phyloP scores from a whole-genome alignment of 179 eudicot species.

The Monotropa hypopitys region DNA sequence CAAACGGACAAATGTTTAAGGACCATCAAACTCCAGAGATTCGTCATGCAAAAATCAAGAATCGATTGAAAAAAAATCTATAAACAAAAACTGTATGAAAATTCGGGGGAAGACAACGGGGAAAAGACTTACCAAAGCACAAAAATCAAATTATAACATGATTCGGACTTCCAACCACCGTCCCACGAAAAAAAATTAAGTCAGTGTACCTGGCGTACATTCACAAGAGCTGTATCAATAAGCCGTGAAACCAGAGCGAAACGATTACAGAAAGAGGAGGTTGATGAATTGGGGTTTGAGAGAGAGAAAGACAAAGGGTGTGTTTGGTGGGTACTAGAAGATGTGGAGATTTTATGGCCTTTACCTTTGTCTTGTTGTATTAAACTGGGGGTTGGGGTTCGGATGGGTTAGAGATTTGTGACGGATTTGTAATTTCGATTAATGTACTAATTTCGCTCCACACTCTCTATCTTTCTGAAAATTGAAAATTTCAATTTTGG shows the following conservation, averaged over 20 bases:
- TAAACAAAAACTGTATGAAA: neutral
- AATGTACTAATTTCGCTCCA: neutral
- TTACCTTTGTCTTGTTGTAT: neutral
- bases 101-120: neutral
- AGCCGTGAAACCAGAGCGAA: neutral
- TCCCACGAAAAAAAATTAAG: neutral
- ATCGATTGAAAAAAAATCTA: neutral
- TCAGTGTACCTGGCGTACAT: neutral
- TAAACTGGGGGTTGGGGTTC: neutral
- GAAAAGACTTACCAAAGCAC: neutral
- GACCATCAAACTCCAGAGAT: neutral
- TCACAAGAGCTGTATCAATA: neutral
- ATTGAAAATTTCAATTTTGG: neutral
- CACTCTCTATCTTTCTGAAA: neutral
- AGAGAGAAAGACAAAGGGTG: neutral
- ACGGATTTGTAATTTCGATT: conserved; percentile 2
- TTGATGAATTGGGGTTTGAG: neutral
- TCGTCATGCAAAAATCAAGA: neutral
- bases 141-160: neutral
- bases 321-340: neutral
- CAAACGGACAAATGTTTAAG: neutral
- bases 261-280: neutral
- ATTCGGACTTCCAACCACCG: neutral
- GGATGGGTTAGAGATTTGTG: neutral
- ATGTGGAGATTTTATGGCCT: neutral